Percentiles rank a stretch among this genome's conserved stretches.
Evolutionary conservation across 768 basidiomycete genomes (phyloP).

Genomic region (Guyanaporus albipodus): DNA sequence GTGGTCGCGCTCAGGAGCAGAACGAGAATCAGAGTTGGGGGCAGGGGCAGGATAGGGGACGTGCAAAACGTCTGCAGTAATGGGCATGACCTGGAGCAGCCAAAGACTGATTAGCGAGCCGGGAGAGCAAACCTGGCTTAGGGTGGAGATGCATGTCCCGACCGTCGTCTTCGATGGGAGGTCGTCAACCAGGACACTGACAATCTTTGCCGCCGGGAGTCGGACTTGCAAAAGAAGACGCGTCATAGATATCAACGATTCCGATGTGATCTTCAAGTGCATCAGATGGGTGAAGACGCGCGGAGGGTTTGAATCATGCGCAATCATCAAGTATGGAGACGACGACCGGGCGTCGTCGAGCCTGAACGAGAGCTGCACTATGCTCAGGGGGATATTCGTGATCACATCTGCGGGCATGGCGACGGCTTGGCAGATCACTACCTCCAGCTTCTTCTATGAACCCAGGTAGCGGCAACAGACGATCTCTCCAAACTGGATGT

Average conservation of each 20-base stretch:
- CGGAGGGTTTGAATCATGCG: not conserved
- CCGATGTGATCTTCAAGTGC: slow-evolving; percentile 1
- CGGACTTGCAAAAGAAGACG: not conserved
- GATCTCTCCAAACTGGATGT: not conserved
- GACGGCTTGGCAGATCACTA: not conserved
- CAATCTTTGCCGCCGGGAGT: not conserved
- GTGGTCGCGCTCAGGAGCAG: not conserved
- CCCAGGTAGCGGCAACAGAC: not conserved
- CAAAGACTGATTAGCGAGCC: no score
- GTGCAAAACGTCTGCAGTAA: not conserved
- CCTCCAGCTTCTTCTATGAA: not conserved
- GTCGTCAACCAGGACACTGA: not conserved
- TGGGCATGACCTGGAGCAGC: no score
- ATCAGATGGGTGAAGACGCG: slow-evolving; percentile 1
- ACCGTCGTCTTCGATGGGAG: not conserved
- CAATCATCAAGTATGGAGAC: not conserved
- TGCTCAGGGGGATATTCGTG: not conserved
- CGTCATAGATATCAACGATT: not conserved
- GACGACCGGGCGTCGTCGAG: not conserved
- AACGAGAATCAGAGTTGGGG: not conserved
- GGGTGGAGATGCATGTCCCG: not conserved
- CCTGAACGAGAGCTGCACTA: not conserved
- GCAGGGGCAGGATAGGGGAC: not conserved
- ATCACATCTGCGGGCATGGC: not conserved
- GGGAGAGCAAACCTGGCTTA: no score